Base-by-base conservation (phyloP, 106 monocot species). In the Phalaenopsis equestris region DNA sequence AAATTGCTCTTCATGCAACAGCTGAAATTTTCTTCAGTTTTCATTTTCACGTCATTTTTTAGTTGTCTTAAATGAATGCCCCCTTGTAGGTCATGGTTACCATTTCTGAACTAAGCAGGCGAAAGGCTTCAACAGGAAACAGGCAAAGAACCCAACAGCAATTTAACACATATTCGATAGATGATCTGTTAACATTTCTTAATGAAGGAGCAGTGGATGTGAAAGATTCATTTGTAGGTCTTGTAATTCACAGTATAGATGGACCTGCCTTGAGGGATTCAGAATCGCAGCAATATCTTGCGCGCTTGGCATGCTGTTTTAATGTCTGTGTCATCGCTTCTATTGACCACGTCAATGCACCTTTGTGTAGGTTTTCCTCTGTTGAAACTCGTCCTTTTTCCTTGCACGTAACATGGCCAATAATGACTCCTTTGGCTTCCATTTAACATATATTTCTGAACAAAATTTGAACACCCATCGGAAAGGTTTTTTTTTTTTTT, bases 231-330 rank as follows among this genome's bases (percentile, higher is more conserved):
- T 87, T 91, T 84, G 77, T 99, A n/a, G 95, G 95, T 68, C 46
- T 98, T 73, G 77, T 94, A 55, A 76, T 98, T 85, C 92, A 98
- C 86, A 92, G 92, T 77, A 95, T 99, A 42, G 99, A 99, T 78
- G 99, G 99, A 57, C 99, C 99, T 88, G 93, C 87, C 77, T 83
- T 99, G 67, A 86, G 99, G 56, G 99, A 99, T 83, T 81, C 84
- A 79, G 99, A 99, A 84, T 81, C 91, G 11, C 99, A 99, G 72
- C 99, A 95, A 30, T 80, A 79, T 79, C 99, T 99, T 88, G 94
- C 95, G 74, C 86, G 80, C 67, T 39, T 95, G 38, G 89, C 99
- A 75, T 80, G 83, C 75, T 95, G 90, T 81, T 88, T 89, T 17
- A 82, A 82, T 78, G 81, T 99, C 76, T 76, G 83, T 55, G 48